These are phyloP conservation scores for Melanomma pulvis-pyrius DNA, from an alignment of 495 filamentous ascomycete genomes.

Conservation along the genomic window DNA sequence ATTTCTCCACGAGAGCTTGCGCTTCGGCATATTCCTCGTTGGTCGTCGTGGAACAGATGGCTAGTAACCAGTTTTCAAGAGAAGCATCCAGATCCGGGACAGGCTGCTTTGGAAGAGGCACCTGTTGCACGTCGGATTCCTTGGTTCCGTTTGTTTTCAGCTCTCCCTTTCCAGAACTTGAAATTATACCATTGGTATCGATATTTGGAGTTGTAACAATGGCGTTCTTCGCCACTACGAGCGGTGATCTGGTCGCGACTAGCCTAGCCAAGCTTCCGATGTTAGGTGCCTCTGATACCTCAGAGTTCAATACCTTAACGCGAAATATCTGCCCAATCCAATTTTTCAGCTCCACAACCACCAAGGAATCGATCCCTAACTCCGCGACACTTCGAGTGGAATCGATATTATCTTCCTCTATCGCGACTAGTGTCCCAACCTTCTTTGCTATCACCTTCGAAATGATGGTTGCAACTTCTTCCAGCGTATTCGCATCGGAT, in stretches of 20 bases:
- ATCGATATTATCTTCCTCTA: too few species aligned
- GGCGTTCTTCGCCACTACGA: neutral
- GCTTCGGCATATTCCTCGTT: too few species aligned
- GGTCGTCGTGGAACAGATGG: too few species aligned
- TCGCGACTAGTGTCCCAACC: too few species aligned
- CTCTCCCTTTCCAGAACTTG: neutral
- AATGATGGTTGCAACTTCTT: too few species aligned
- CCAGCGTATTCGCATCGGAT: too few species aligned
- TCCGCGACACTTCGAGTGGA: neutral
- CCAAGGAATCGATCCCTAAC: constrained; percentile 21
- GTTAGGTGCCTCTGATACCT: constrained; percentile 2
- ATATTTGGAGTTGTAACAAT: neutral
- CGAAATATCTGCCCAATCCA: constrained; percentile 9
- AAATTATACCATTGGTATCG: neutral
- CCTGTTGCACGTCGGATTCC: too few species aligned
- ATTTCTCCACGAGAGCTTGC: neutral
- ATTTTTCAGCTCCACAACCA: constrained; percentile 29
- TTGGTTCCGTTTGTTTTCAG: too few species aligned
- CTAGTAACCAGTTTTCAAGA: too few species aligned
- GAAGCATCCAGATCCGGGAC: too few species aligned
- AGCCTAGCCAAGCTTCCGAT: neutral
- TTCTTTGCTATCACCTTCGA: too few species aligned
- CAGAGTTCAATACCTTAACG: neutral
- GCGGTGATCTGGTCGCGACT: neutral
- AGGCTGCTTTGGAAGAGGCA: too few species aligned